Base-by-base conservation (phyloP, 108 stramenopile species). In the Fragilariopsis cylindrus region DNA sequence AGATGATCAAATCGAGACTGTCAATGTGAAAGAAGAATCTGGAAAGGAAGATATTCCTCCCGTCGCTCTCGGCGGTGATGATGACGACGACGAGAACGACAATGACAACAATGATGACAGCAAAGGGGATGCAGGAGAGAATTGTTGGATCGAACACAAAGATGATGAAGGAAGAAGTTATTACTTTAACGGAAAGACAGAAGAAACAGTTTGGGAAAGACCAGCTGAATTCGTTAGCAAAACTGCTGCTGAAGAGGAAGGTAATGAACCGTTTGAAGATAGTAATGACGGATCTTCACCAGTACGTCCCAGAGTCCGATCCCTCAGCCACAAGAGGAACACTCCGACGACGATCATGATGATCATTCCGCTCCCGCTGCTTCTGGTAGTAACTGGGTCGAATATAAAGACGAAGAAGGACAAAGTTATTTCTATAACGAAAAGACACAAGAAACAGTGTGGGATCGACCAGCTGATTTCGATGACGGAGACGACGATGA, bases 141-240 rank as follows among this genome's bases (percentile, higher is more conserved):
- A 11, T 12, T 52, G 19, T 43, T 90, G 85, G 88, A 56, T 71
- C 9, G 75, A 85, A 57, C 60, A 48, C 13, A 46, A 70, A 4
- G 85, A 86, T 71, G 80, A 82, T 40, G 58, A 69, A 16, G 88
- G 88, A 11, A 40, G 72, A 45, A 63, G 64, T 44, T 86, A 86
- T 62, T 86, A 76, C 66, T 84, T 75, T 58, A 83, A 86, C 56
- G 76, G 84, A 70, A 78, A 86, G 60, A 90, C 86, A 1, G 94
- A 92, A 13, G 94, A 96, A 75, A 88, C 93, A n/a, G 73, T 87
- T 11, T 94, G 93, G 91, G 80, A 94, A 57, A 81, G 85, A 56
- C 96, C 92, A 16, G 71, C 65, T 7, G 81, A 60, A 18, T 66
- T 75, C 56, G 18, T 30, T 40, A 54, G n/a, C 39, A n/a, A 56